Evolutionary conservation across 2,329 filamentous ascomycete genomes (phyloP), one percentile per base, ranked within the genome.

Genomic region (Colletotrichum spaethianum): DNA sequence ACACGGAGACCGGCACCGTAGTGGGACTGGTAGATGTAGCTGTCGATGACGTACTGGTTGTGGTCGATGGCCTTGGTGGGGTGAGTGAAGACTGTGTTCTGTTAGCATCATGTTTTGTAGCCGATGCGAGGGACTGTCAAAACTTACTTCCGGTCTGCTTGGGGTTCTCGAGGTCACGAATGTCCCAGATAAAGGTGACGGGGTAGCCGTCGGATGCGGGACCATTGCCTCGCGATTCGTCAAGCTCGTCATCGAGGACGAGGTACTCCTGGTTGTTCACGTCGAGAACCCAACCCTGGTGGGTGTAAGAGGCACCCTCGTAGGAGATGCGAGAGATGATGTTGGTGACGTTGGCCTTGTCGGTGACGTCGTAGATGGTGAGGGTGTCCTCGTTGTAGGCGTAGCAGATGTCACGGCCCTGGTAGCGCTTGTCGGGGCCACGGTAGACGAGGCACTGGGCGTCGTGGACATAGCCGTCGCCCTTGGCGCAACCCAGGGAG

Each of bases 381-480:
- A 88, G 78, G 0, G 83, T 84, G 74, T 87, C 85, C 73, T 87
- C 85, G 75, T 89, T 88, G 81, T 87, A 89, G 70, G 83, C 86
- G 75, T 88, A 89, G 83, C 88, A 90, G 75, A 90, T 88, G 65
- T 90, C 86, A 2, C 80, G 81, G 31, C 84, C 86, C 4, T 79
- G 77, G 77, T 86, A 90, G 31, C 81, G 75, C 31, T 78, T 79
- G 71, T 89, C 85, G 0, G 88, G 87, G 0, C 88, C 88, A 9
- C 82, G 83, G 76, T 89, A 89, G 38, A 86, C 84, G 33, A 90
- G 78, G 72, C 88, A 90, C 76, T 91, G 88, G 0, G 89, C 89
- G 71, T 91, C 89, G 75, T 91, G 89, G 2, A 90, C 88, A 63
- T 91, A 91, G 1, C 89, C 88, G 67, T 91, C 89, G 1, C 82